A percentile compares a stretch with the other conserved stretches of the same genome.
Conservation (phyloP, 352 stramenopile genomes). For the Phytopythium sindhum region DNA sequence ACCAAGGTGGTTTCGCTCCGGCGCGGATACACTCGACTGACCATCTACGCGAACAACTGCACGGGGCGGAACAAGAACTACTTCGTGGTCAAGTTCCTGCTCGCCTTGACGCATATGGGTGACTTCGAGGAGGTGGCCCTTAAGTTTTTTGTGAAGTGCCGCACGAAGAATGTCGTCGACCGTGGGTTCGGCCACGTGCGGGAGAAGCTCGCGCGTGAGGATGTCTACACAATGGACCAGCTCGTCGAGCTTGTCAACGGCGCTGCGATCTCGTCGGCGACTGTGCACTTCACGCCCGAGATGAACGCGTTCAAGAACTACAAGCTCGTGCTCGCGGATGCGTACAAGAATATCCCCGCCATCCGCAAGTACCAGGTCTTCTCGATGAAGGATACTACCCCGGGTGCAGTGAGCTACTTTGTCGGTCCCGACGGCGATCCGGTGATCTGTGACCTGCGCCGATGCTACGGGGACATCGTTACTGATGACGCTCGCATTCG, state of each 20-base stretch:
- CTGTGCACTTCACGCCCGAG: background rate
- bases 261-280: background rate
- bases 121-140: constrained; percentile 3
- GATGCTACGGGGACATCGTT: background rate
- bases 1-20: background rate
- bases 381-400: background rate
- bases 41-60: constrained; percentile 15
- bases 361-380: constrained; percentile 6
- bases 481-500: background rate
- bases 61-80: constrained; percentile 16
- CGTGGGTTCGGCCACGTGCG: constrained; percentile 10
- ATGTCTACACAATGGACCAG: constrained; percentile 8
- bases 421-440: background rate
- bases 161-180: constrained; percentile 14
- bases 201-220: constrained; percentile 1
- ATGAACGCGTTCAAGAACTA: constrained; percentile 3
- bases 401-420: background rate
- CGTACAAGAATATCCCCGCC: background rate
- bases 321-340: background rate
- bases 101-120: constrained; percentile 3
- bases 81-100: constrained; percentile 8
- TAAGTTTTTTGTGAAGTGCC: constrained; percentile 14
- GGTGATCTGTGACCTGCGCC: background rate
- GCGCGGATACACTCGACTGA: background rate
- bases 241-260: constrained; percentile 2